Percentiles rank a stretch among this genome's conserved stretches.
These are phyloP conservation scores for Aspergillus thermomutatus DNA, from an alignment of 2,329 filamentous ascomycete genomes.

Conservation along the genomic window DNA sequence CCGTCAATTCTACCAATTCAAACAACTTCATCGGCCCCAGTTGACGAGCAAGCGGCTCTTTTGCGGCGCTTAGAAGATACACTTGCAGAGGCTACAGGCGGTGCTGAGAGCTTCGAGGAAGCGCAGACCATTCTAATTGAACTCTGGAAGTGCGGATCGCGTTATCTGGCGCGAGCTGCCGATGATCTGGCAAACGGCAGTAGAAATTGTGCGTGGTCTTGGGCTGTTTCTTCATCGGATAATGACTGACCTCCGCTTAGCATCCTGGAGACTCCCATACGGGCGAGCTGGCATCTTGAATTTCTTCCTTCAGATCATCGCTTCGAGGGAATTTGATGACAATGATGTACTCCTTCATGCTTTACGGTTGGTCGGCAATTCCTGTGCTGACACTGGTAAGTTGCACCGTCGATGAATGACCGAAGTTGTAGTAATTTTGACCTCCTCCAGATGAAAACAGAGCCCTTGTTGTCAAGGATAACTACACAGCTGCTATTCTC, in stretches of 20 bases:
- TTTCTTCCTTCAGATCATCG: slow-evolving; percentile 40
- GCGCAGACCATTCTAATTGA: slow-evolving; percentile 29
- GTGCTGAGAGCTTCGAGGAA: slow-evolving; percentile 23
- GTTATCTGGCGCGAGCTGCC: slow-evolving; percentile 32
- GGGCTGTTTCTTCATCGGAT: neutral
- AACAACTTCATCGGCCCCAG: slow-evolving; percentile 15
- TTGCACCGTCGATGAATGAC: neutral
- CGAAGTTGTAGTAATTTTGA: slow-evolving; percentile 10
- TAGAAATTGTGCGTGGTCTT: slow-evolving; percentile 37
- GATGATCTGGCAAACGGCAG: slow-evolving; percentile 42
- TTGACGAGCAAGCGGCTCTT: slow-evolving; percentile 32
- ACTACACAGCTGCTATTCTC: slow-evolving; percentile 39
- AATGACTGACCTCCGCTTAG: slow-evolving; percentile 20
- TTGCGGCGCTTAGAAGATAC: slow-evolving; percentile 31
- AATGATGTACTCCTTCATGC: slow-evolving; percentile 37
- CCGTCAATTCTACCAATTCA: slow-evolving; percentile 18
- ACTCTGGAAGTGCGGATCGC: slow-evolving; percentile 37
- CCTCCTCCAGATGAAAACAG: slow-evolving; percentile 39
- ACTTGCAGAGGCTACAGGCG: slow-evolving; percentile 25
- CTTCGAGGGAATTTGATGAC: slow-evolving; percentile 28
- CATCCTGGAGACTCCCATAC: slow-evolving; percentile 37
- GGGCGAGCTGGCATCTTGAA: slow-evolving; percentile 39
- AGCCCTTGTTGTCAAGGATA: slow-evolving; percentile 36
- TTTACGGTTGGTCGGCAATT: slow-evolving; percentile 43
- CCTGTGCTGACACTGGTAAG: slow-evolving; percentile 44